These are phyloP conservation scores for Cochlearia excelsa DNA, from an alignment of 345 rosid genomes.

Conservation along the genomic window DNA sequence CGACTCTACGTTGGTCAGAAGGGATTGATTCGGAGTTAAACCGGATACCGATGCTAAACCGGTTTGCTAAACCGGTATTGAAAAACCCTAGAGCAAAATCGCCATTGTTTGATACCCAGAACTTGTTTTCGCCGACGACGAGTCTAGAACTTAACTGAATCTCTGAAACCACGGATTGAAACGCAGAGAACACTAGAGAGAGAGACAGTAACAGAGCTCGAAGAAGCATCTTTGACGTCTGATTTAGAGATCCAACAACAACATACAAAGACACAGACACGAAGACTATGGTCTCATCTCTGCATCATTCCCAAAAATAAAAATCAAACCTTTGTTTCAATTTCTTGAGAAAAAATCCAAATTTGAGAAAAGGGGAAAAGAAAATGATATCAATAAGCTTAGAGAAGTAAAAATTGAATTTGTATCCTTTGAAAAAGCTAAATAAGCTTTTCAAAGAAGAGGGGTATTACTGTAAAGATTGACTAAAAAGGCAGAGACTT, in stretches of 20 bases:
- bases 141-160: conserved; percentile 65
- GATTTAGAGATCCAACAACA: conserved; percentile 27
- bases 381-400: neutral
- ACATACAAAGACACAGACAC: conserved; percentile 12
- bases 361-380: neutral
- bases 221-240: conserved; percentile 42
- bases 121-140: conserved; percentile 44
- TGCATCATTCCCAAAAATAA: conserved; percentile 21
- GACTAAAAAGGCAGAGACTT: conserved; percentile 29
- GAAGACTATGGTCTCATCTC: conserved; percentile 29
- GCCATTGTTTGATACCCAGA: conserved; percentile 67
- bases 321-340: conserved; percentile 7
- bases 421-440: conserved; percentile 17
- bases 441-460: neutral
- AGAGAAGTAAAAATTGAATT: neutral
- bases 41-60: conserved; percentile 67
- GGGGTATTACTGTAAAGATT: conserved; percentile 24
- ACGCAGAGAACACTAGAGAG: conserved; percentile 38
- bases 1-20: conserved; percentile 42
- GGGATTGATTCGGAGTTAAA: conserved; percentile 62
- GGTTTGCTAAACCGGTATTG: conserved; percentile 48
- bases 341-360: conserved; percentile 19
- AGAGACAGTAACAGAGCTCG: conserved; percentile 40
- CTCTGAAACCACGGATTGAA: conserved; percentile 43
- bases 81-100: conserved; percentile 71